phyloP scores from a whole-genome alignment of 2,329 filamentous ascomycete genomes.

The Fusarium pilosicola region DNA sequence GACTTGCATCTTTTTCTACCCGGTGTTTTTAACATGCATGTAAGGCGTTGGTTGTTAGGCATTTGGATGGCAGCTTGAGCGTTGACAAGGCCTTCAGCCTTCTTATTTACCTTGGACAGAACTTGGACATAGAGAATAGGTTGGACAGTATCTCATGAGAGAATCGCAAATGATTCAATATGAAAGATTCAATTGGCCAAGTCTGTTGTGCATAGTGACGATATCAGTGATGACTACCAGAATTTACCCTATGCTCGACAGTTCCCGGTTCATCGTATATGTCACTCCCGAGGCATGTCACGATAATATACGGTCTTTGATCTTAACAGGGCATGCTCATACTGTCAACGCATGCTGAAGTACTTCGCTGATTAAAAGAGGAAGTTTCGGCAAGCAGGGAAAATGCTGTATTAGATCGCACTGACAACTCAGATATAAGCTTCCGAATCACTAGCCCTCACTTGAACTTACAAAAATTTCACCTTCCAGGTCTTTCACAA shows the following conservation, averaged over 20 bases:
- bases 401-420: background rate
- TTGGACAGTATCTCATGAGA: constrained; percentile 15
- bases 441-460: background rate
- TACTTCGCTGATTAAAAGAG: background rate
- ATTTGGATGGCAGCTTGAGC: constrained; percentile 8
- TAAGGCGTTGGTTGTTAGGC: constrained; percentile 37
- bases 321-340: background rate
- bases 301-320: background rate
- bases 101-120: constrained; percentile 12
- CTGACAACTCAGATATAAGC: background rate
- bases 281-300: background rate
- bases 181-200: background rate
- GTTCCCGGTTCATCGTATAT: no score
- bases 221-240: background rate
- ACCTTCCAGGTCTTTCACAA: background rate
- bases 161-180: constrained; percentile 25
- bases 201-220: background rate
- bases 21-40: constrained; percentile 27
- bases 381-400: background rate
- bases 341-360: background rate
- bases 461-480: background rate
- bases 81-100: background rate
- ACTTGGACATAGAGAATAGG: background rate
- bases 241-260: background rate
- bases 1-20: constrained; percentile 5